A percentile compares a stretch with the other conserved stretches of the same genome.
phyloP scores from a whole-genome alignment of 306 rosid genomes.

The Fragaria ananassa region DNA sequence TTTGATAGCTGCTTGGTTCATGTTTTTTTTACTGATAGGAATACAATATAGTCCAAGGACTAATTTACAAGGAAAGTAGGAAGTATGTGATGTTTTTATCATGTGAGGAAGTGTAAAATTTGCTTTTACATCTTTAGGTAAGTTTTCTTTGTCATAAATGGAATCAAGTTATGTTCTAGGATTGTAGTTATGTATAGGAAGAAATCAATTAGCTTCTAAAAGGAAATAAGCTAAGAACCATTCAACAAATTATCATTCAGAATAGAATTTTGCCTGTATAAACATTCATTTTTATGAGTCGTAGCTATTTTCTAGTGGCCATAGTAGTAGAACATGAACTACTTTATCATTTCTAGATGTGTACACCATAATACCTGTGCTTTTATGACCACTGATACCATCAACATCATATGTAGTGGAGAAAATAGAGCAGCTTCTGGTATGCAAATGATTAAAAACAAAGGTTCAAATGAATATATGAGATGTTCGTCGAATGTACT shows the following conservation, averaged over 20 bases:
- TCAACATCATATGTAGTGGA: neutral
- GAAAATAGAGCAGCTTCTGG: slow-evolving; percentile 7
- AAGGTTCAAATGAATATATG: neutral
- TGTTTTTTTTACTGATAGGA: neutral
- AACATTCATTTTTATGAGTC: neutral
- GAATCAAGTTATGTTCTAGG: neutral
- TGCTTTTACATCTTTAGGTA: neutral
- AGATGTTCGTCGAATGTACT: neutral
- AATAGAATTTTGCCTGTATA: neutral
- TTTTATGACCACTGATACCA: neutral
- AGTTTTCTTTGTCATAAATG: neutral
- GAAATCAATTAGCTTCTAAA: neutral
- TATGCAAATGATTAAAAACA: neutral
- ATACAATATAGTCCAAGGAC: neutral
- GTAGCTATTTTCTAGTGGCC: neutral
- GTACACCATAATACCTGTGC: neutral
- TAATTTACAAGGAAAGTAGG: neutral
- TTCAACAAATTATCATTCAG: neutral
- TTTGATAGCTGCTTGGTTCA: neutral
- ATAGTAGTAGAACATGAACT: neutral
- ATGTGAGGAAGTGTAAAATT: neutral
- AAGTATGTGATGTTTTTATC: neutral
- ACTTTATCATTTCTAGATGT: slow-evolving; percentile 4
- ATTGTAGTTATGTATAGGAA: neutral
- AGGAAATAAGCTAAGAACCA: neutral